Evolutionary conservation across 331 rosid genomes (phyloP).

Genomic region (Prunus yedoensis): DNA sequence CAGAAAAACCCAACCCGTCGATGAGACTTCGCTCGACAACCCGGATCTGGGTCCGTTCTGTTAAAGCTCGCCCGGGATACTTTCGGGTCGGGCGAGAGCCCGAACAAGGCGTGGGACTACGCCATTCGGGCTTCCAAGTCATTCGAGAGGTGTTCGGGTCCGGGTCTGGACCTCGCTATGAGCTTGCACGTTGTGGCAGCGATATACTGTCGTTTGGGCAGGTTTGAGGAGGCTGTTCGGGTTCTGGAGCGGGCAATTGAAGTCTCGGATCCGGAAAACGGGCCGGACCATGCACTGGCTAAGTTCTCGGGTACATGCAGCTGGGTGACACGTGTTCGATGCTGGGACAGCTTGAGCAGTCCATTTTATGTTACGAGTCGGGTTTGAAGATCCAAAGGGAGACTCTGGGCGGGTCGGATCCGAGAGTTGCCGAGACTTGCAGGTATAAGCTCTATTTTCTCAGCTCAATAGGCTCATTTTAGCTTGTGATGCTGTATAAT

Average conservation of each 20-base stretch:
- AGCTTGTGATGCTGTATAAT: slow-evolving; percentile 1
- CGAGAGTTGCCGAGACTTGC: slow-evolving; percentile 66
- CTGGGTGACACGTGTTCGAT: slow-evolving; percentile 87
- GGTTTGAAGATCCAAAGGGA: slow-evolving; percentile 68
- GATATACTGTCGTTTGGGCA: slow-evolving; percentile 66
- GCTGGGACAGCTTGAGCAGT: slow-evolving; percentile 78
- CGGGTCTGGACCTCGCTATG: slow-evolving; percentile 82
- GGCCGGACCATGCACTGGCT: slow-evolving; percentile 78
- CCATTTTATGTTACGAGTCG: slow-evolving; percentile 70
- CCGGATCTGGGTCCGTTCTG: slow-evolving; percentile 96
- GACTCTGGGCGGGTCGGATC: slow-evolving; percentile 59
- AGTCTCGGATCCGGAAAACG: slow-evolving; percentile 45
- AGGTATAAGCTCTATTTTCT: slow-evolving; percentile 34
- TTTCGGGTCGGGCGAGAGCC: slow-evolving; percentile 85
- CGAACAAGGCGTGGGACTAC: slow-evolving; percentile 70
- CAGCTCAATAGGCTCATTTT: not conserved
- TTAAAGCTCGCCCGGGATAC: slow-evolving; percentile 81
- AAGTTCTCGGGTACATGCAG: slow-evolving; percentile 87
- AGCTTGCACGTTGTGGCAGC: slow-evolving; percentile 90
- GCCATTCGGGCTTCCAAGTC: slow-evolving; percentile 86
- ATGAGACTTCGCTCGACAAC: slow-evolving; percentile 72
- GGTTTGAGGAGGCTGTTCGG: slow-evolving; percentile 83
- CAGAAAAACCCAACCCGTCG: slow-evolving; percentile 40
- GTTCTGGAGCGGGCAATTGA: slow-evolving; percentile 80
- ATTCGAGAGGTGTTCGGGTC: slow-evolving; percentile 74